phyloP scores from a whole-genome alignment of 257 asterid species.

The Phtheirospermum japonicum region DNA sequence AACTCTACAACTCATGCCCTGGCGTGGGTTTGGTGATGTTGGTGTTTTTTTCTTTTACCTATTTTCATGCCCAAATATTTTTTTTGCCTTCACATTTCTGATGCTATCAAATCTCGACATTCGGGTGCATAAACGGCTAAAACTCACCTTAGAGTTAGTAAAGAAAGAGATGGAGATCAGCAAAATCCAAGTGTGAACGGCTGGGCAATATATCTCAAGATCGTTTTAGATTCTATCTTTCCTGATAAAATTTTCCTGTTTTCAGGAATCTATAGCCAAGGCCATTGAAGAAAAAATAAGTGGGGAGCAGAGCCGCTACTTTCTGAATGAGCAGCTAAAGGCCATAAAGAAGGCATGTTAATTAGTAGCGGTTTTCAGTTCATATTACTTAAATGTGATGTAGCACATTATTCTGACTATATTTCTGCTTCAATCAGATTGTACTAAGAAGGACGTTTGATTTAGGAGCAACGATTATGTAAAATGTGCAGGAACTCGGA shows the following conservation, averaged over 20 bases:
- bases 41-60: background rate
- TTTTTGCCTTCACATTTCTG: constrained; percentile 17
- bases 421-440: constrained; percentile 23
- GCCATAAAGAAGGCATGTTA: constrained; percentile 87
- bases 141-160: constrained; percentile 82
- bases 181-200: constrained; percentile 74
- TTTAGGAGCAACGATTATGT: constrained; percentile 19
- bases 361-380: constrained; percentile 15
- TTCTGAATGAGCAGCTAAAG: constrained; percentile 91
- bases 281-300: constrained; percentile 98
- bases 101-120: constrained; percentile 20
- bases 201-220: constrained; percentile 8
- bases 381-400: constrained; percentile 14
- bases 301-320: constrained; percentile 95
- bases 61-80: background rate
- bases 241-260: constrained; percentile 19
- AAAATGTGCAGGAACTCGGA: constrained; percentile 76
- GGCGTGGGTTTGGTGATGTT: background rate
- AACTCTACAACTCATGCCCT: background rate
- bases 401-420: constrained; percentile 14
- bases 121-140: constrained; percentile 83
- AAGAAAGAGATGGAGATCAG: constrained; percentile 99
- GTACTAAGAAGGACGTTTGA: constrained; percentile 16
- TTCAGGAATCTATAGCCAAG: constrained; percentile 95
- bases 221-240: constrained; percentile 8